phyloP scores from a whole-genome alignment of 257 asterid genomes.

The Forsythia suspensa region DNA sequence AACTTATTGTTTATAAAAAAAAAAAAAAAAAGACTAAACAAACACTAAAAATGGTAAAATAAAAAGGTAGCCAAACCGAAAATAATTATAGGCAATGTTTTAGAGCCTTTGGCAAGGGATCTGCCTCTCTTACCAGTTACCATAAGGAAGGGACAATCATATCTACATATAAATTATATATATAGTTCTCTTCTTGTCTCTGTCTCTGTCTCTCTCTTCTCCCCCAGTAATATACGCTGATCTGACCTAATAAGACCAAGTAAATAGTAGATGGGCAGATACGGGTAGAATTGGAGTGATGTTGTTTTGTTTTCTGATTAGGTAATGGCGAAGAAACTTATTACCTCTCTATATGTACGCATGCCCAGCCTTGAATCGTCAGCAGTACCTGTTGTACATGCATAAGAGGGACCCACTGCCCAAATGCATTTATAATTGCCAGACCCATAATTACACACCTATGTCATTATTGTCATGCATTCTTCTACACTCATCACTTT shows the following conservation, averaged over 20 bases:
- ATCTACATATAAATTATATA: no score
- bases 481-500: background rate
- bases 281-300: background rate
- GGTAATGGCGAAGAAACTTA: background rate
- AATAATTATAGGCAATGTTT: background rate
- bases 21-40: no score
- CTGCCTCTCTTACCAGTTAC: background rate
- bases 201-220: background rate
- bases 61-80: no score
- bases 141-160: no score
- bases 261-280: background rate
- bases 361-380: conserved; percentile 15
- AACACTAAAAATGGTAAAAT: no score
- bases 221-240: conserved; percentile 54
- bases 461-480: conserved; percentile 54
- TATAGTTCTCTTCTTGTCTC: no score
- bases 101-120: conserved; percentile 16
- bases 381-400: conserved; percentile 52
- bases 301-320: background rate
- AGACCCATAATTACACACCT: conserved; percentile 52
- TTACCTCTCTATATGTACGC: background rate
- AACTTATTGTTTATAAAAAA: no score
- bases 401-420: conserved; percentile 42
- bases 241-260: conserved; percentile 36
- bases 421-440: conserved; percentile 41